A percentile compares a stretch with the other conserved stretches of the same genome.
phyloP scores from a whole-genome alignment of 768 basidiomycete genomes.

The Cubamyces lactineus region DNA sequence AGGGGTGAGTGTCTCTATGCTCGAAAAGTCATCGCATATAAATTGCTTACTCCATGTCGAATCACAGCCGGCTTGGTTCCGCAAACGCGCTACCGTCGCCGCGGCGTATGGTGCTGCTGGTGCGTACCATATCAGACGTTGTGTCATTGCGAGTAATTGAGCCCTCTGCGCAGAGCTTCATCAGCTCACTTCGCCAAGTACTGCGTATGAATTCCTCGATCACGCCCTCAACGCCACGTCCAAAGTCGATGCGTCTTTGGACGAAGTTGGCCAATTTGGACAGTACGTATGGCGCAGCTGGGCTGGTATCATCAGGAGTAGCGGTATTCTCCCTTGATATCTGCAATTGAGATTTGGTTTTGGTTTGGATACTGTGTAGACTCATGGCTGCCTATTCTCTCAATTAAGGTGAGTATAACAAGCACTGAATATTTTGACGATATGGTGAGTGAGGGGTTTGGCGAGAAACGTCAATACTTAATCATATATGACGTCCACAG shows the following conservation, averaged over 20 bases:
- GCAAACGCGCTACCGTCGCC: conserved; percentile 64
- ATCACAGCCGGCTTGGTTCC: conserved; percentile 71
- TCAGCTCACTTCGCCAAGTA: conserved; percentile 76
- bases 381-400: too few relatives aligned
- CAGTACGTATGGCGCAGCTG: conserved; percentile 70
- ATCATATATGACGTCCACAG: too few relatives aligned
- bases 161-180: conserved; percentile 60
- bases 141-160: background rate
- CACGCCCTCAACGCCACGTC: conserved; percentile 57
- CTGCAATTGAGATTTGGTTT: background rate
- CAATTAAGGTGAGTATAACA: too few relatives aligned
- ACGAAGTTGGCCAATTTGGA: conserved; percentile 58
- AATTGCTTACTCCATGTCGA: background rate
- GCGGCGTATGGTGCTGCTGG: conserved; percentile 68
- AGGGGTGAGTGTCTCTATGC: conserved; percentile 49
- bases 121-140: background rate
- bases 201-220: conserved; percentile 68
- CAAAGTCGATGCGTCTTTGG: conserved; percentile 47
- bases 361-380: too few relatives aligned
- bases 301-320: conserved; percentile 71
- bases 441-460: too few relatives aligned
- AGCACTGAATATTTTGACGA: too few relatives aligned
- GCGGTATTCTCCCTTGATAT: conserved; percentile 44
- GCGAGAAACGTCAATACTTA: too few relatives aligned
- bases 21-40: too few relatives aligned